These are phyloP conservation scores for Ganoderma sinense DNA, from an alignment of 1,284 basidiomycete species.

Conservation along the genomic window DNA sequence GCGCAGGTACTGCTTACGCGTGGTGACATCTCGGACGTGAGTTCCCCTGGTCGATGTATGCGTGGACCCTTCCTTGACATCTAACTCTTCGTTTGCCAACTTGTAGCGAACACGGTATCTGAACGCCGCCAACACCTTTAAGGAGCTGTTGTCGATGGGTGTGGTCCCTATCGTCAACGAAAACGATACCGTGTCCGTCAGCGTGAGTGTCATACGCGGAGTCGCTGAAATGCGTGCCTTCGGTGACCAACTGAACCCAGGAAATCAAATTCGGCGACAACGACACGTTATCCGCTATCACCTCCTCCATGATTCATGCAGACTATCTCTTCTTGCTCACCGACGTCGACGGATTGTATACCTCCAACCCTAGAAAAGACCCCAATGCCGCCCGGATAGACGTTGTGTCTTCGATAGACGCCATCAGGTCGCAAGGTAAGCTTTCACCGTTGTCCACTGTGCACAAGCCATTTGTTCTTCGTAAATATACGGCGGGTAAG, in stretches of 20 bases:
- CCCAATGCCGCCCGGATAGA: slow-evolving; percentile 84
- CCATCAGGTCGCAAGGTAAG: slow-evolving; percentile 83
- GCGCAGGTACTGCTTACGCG: slow-evolving; percentile 95
- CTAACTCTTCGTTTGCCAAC: slow-evolving; percentile 3
- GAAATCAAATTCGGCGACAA: slow-evolving; percentile 99
- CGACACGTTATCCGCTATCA: slow-evolving; percentile 97
- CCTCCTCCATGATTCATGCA: slow-evolving; percentile 96
- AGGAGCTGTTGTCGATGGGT: slow-evolving; percentile 88
- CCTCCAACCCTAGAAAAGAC: slow-evolving; percentile 93
- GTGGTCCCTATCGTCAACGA: slow-evolving; percentile 96
- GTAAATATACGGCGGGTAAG: too few relatives aligned
- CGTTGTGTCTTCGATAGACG: slow-evolving; percentile 84
- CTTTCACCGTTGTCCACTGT: background rate
- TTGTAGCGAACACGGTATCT: slow-evolving; percentile 87
- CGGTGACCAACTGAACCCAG: slow-evolving; percentile 45
- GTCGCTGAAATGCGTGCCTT: too few relatives aligned
- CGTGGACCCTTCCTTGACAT: background rate
- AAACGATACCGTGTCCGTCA: slow-evolving; percentile 95
- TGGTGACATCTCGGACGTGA: slow-evolving; percentile 95
- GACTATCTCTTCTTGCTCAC: slow-evolving; percentile 97
- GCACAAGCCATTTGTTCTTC: too few relatives aligned
- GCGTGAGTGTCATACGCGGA: slow-evolving; percentile 67
- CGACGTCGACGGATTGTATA: slow-evolving; percentile 97
- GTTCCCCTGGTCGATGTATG: slow-evolving; percentile 39
- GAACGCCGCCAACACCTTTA: slow-evolving; percentile 94